Percentiles rank a stretch among this genome's conserved stretches.
Conservation (phyloP, 257 asterid species). For the Solanum chaucha region DNA sequence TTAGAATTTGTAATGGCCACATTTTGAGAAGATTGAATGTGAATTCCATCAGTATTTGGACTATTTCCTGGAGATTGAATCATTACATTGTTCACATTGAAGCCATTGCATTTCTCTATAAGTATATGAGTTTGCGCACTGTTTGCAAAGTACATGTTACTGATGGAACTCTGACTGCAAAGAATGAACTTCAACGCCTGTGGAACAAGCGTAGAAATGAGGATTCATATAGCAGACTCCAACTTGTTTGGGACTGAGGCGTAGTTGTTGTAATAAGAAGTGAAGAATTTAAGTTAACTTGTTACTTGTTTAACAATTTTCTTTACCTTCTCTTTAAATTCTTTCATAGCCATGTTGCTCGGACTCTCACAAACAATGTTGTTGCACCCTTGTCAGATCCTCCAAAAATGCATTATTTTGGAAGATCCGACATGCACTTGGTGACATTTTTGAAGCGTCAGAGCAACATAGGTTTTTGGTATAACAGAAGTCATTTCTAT, state of each 20-base stretch:
- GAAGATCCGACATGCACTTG: not conserved
- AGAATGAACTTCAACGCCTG: conserved; percentile 49
- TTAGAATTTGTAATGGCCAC: conserved; percentile 31
- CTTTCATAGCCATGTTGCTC: not conserved
- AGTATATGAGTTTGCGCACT: conserved; percentile 63
- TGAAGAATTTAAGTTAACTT: not conserved
- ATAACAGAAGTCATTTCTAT: not conserved
- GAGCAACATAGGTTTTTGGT: not conserved
- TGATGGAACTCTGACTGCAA: conserved; percentile 40
- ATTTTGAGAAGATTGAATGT: conserved; percentile 42
- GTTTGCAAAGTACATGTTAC: conserved; percentile 28
- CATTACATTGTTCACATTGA: conserved; percentile 25
- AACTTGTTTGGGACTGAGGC: not conserved
- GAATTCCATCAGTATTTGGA: conserved; percentile 85
- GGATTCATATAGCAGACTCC: not conserved
- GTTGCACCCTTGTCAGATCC: not conserved
- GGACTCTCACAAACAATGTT: not conserved
- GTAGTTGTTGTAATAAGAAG: not conserved
- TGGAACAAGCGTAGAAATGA: not conserved
- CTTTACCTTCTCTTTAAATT: not conserved
- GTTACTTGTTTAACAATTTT: not conserved
- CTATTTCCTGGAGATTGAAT: conserved; percentile 50
- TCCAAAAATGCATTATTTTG: not conserved
- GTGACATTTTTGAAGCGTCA: not conserved
- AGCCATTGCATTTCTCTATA: conserved; percentile 20